Evolutionary conservation across 495 filamentous ascomycete species (phyloP), one percentile per base, ranked within the genome.

Genomic region (Xylaria cubensis): DNA sequence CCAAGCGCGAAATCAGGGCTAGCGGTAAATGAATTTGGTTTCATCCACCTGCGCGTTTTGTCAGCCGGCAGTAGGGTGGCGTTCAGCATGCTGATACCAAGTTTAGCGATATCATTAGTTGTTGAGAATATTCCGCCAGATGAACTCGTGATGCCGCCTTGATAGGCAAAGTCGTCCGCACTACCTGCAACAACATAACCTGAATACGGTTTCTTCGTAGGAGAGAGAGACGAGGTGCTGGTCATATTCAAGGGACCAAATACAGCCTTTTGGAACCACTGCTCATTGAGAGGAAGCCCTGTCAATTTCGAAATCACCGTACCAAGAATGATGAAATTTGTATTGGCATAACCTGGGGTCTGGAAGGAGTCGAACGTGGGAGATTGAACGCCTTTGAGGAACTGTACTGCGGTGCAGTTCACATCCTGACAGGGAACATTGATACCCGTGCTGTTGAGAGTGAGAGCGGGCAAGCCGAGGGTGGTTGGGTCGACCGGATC

Each of bases 1-100:
- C 78, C 79, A 48, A 82, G 71, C 5, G 79, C 73, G 58, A 78
- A 75, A 2, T 76, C 71, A 0, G 84, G 53, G 13, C 75, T 73
- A 0, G 84, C 79, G 10, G 87, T 86, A 68, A 84, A 80, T 4
- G 83, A 69, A 19, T 66, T 46, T 0, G 86, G 87, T 72, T 87
- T 87, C 67, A 89, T 74, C 87, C 86, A 88, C 56, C 75, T 64
- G 53, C 85, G 79, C 4, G 85, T 89, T 24, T 72, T 53, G 7
- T 74, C 73, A 0, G 80, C 66, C 1, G 82, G 61, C 4, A 88
- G 75, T 0, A 88, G 77, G 0, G 79, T 80, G 26, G 77, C 83
- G 70, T 83, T 85, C 19, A 88, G 80, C 59, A 88, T 83, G 32
- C 80, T 82, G 36, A 77, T 80, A n/a, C 86, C 86, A 2, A 87